Conservation (phyloP, 1,284 basidiomycete species). For the Ganoderma lingzhi region DNA sequence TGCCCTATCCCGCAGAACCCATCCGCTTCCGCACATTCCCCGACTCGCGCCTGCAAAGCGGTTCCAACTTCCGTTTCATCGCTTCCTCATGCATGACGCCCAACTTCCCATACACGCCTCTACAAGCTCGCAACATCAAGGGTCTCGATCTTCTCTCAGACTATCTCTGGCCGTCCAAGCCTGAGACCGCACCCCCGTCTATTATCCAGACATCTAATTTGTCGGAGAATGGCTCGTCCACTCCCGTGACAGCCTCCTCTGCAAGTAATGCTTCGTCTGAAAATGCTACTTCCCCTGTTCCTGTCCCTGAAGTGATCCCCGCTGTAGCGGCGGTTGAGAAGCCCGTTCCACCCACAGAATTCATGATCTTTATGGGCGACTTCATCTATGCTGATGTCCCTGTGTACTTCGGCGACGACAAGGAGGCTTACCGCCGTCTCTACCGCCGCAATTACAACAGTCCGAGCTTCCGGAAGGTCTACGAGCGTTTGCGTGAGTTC, state of each 20-base stretch:
- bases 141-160: conserved; percentile 75
- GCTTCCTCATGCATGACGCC: conserved; percentile 69
- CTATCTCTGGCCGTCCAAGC: conserved; percentile 50
- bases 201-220: not conserved
- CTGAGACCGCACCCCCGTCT: not conserved
- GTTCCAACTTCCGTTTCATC: conserved; percentile 70
- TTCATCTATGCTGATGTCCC: conserved; percentile 85
- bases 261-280: conserved; percentile 16
- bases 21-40: conserved; percentile 75
- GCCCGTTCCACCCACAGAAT: conserved; percentile 49
- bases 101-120: conserved; percentile 72
- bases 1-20: conserved; percentile 61
- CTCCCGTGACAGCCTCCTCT: conserved; percentile 2
- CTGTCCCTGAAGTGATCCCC: conserved; percentile 12
- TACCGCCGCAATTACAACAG: conserved; percentile 75
- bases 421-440: conserved; percentile 65
- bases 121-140: conserved; percentile 60
- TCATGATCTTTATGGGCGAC: conserved; percentile 75
- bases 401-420: conserved; percentile 61
- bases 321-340: conserved; percentile 18
- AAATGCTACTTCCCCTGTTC: conserved; percentile 12
- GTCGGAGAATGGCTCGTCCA: not conserved
- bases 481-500: conserved; percentile 69
- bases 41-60: conserved; percentile 61
- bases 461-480: conserved; percentile 69